Evolutionary conservation across 1,284 basidiomycete genomes (phyloP), one percentile per base, ranked within the genome.

Genomic region (Tremellales sp.): DNA sequence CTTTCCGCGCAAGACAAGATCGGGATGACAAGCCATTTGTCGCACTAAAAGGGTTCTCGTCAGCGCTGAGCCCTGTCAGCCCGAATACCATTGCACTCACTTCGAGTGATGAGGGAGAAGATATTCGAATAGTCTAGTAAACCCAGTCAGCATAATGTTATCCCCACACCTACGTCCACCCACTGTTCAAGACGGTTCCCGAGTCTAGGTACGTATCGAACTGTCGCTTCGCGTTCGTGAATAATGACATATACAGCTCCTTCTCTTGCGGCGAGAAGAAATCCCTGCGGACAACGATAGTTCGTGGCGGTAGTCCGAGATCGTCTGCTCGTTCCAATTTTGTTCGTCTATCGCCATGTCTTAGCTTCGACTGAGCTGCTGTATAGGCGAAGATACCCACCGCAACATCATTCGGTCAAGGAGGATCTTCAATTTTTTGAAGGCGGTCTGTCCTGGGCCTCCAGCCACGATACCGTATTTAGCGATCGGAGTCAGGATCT

Each of bases 261-360:
- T 93, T 95, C 74, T 97, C 93, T 68, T 95, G 90, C 0, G 90
- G 87, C 54, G 89, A 95, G 77, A 98, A 98, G 70, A 86, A 86
- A 70, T 98, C 94, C 43, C 84, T 79, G 32, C 91, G 82, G 51
- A 98, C 85, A 44, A 88, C 79, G 35, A 98, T 87, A 0, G 85
- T 93, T 32, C 95, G 81, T 3, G 95, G 95, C 3, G 95, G 95
- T n/a, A 98, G 75, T 5, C 92, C 95, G 40, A 99, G 82, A 69
- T 99, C 95, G 65, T 99, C 95, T 1, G 94, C 94, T 41, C 88
- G 81, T 80, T 99, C 88, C 32, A 98, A 75, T 83, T 77, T 77
- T 27, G 76, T 77, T 27, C 76, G 71, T 8, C 71, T 58, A 18
- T 6, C 16, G 28, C 5, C 7, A 18, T 13, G 14, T 29, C n/a